A percentile compares a stretch with the other conserved stretches of the same genome.
Conservation (phyloP, 305 asterid species). For the Fraxinus sp. region DNA sequence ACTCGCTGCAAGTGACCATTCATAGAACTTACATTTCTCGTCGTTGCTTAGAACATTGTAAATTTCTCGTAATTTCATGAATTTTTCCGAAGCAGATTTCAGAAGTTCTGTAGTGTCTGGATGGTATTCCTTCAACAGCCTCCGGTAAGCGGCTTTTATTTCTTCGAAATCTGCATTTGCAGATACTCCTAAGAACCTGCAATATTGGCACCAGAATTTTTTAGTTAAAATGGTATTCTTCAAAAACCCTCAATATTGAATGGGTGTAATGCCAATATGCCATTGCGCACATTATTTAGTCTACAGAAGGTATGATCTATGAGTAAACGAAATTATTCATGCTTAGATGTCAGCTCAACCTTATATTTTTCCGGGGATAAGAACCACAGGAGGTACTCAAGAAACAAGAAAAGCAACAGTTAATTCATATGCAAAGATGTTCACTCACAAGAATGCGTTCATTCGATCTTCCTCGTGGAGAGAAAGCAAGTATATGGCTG, state of each 20-base stretch:
- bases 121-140: slow-evolving; percentile 79
- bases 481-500: no score
- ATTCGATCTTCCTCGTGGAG: no score
- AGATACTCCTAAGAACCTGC: slow-evolving; percentile 75
- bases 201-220: neutral
- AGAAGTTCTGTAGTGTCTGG: slow-evolving; percentile 89
- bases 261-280: neutral
- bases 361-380: no score
- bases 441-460: no score
- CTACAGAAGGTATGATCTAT: no score
- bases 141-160: slow-evolving; percentile 78
- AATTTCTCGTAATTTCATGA: slow-evolving; percentile 64
- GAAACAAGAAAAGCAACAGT: no score
- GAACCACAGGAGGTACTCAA: no score
- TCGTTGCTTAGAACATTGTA: slow-evolving; percentile 59
- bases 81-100: slow-evolving; percentile 72
- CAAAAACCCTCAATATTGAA: neutral
- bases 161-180: slow-evolving; percentile 76
- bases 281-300: neutral
- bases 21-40: slow-evolving; percentile 68
- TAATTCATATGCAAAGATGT: no score
- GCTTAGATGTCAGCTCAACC: no score
- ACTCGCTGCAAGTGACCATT: slow-evolving; percentile 83
- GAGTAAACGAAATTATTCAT: no score
- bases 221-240: neutral